phyloP scores from a whole-genome alignment of 202 grass and related monocot genomes.

The Zoysia matrella region DNA sequence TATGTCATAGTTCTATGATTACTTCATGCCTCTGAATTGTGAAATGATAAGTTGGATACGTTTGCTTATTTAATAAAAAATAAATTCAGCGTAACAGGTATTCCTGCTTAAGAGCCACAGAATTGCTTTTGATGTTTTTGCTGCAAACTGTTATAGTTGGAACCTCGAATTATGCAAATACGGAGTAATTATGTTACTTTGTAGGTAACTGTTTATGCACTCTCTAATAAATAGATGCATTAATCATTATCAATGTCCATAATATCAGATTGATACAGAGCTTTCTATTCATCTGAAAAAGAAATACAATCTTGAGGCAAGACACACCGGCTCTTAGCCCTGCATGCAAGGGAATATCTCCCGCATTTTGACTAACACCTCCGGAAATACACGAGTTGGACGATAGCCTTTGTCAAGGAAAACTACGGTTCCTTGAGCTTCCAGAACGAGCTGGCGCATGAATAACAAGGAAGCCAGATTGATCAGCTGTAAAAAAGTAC shows the following conservation, averaged over 20 bases:
- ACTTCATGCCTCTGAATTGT: not conserved
- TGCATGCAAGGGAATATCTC: constrained; percentile 3
- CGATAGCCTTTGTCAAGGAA: constrained; percentile 22
- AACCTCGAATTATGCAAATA: no score
- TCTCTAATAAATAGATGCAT: no score
- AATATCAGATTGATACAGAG: no score
- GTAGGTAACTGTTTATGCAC: no score
- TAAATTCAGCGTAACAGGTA: no score
- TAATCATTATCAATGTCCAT: no score
- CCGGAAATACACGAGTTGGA: constrained; percentile 25
- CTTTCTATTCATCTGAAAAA: no score
- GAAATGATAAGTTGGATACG: not conserved
- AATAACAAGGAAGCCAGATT: not conserved
- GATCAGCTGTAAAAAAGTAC: not conserved
- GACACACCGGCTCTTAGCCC: not conserved
- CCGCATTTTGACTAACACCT: not conserved
- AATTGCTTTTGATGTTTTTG: no score
- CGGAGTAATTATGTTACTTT: no score
- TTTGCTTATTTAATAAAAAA: not conserved
- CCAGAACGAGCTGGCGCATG: constrained; percentile 7
- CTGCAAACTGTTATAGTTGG: no score
- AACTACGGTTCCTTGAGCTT: constrained; percentile 8
- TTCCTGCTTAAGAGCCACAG: no score
- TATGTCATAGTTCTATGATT: not conserved
- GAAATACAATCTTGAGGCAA: no score